A percentile compares a stretch with the other conserved stretches of the same genome.
These are phyloP conservation scores for Hibiscus trionum DNA, from an alignment of 345 rosid species.

Conservation along the genomic window DNA sequence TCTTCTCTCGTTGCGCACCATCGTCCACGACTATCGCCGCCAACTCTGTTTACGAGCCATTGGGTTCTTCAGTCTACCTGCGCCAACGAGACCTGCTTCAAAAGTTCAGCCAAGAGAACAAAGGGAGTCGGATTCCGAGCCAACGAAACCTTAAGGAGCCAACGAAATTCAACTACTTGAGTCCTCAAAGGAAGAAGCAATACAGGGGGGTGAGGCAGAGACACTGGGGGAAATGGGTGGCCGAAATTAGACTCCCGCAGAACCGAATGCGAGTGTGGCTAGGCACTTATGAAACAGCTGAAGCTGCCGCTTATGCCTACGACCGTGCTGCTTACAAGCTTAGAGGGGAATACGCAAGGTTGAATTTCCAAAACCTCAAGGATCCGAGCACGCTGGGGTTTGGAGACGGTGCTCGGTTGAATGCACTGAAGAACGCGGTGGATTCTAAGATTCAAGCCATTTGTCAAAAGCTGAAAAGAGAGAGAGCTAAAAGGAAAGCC, in stretches of 20 bases:
- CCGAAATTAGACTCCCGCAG: not conserved
- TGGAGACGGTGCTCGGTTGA: not conserved
- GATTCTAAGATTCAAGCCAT: not conserved
- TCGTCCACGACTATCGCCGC: not conserved
- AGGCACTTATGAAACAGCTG: not conserved
- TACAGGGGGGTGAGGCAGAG: not conserved
- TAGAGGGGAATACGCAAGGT: not conserved
- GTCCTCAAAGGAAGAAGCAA: slow-evolving; percentile 7
- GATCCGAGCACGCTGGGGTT: not conserved
- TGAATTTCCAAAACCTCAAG: not conserved
- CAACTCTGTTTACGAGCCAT: not conserved
- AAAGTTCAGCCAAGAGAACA: not conserved
- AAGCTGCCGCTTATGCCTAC: not conserved
- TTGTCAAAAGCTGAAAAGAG: not conserved
- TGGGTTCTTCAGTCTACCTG: not conserved
- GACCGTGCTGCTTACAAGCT: not conserved
- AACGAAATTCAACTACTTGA: not conserved
- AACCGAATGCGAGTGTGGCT: not conserved
- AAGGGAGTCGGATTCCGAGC: not conserved
- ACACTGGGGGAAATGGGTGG: not conserved
- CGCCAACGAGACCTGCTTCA: not conserved
- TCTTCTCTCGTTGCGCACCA: not conserved
- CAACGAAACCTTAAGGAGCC: no score
- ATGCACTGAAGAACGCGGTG: not conserved
- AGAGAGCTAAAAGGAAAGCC: not conserved